phyloP scores from a whole-genome alignment of 2,329 filamentous ascomycete species.

The Cladorrhinum sp. region DNA sequence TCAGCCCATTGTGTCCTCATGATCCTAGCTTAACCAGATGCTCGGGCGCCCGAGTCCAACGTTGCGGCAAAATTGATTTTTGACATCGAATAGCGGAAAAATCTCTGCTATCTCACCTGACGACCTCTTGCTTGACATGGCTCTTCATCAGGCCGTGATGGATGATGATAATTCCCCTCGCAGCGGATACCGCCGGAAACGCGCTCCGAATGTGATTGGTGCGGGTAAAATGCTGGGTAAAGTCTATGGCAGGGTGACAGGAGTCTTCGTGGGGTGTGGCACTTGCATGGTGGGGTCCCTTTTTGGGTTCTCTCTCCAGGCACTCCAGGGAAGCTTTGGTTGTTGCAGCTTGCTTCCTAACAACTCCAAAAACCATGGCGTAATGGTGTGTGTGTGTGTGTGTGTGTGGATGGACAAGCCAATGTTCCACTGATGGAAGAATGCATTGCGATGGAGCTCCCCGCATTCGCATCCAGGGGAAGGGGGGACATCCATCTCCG shows the following conservation, averaged over 20 bases:
- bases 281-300: conserved; percentile 1
- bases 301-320: neutral
- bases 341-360: no score
- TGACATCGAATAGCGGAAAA: no score
- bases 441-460: conserved; percentile 10
- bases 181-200: conserved; percentile 24
- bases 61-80: conserved; percentile 11
- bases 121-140: conserved; percentile 7
- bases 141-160: conserved; percentile 7
- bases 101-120: conserved; percentile 28
- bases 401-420: no score
- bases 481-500: conserved; percentile 19
- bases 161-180: conserved; percentile 10
- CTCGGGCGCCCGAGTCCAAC: conserved; percentile 12
- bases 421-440: conserved; percentile 13
- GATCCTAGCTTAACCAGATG: conserved; percentile 11
- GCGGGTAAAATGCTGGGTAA: conserved; percentile 34
- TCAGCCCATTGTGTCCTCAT: conserved; percentile 25
- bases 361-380: conserved; percentile 23
- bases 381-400: conserved; percentile 16
- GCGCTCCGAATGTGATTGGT: conserved; percentile 29
- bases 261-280: conserved; percentile 20
- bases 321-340: no score
- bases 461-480: conserved; percentile 13
- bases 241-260: conserved; percentile 12